Evolutionary conservation across 768 basidiomycete species (phyloP).

Genomic region (Lentinula boryana): DNA sequence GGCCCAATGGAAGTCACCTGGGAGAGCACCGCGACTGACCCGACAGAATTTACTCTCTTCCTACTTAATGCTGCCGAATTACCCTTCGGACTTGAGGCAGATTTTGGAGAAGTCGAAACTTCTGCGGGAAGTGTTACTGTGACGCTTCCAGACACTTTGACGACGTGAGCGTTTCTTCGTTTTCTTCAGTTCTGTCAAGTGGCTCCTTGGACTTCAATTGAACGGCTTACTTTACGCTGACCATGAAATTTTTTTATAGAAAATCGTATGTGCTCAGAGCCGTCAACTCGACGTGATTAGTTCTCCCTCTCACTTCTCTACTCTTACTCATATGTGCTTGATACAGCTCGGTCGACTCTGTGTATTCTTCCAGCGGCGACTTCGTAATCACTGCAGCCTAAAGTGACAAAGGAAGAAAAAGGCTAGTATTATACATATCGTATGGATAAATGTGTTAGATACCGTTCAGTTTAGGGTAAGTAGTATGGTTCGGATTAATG

Average conservation of each 20-base stretch:
- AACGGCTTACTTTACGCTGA: too few species aligned
- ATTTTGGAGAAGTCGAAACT: conserved; percentile 3
- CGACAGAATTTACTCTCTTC: conserved; percentile 1
- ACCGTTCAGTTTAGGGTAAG: too few species aligned
- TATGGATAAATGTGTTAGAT: too few species aligned
- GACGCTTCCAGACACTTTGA: neutral
- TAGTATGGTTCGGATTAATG: too few species aligned
- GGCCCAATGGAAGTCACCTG: neutral
- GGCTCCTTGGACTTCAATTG: too few species aligned
- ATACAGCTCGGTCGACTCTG: neutral
- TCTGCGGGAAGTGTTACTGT: neutral
- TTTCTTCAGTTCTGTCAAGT: neutral
- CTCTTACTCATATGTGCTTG: neutral
- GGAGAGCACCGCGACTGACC: neutral
- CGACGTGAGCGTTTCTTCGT: neutral
- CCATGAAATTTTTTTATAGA: neutral
- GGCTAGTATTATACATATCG: too few species aligned
- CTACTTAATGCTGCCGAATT: neutral
- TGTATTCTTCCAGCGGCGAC: neutral
- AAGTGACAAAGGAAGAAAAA: neutral
- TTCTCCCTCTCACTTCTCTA: neutral
- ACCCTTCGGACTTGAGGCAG: conserved; percentile 1
- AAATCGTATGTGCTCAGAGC: conserved; percentile 2
- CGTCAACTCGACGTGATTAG: neutral
- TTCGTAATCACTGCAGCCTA: conserved; percentile 1